Evolutionary conservation across 108 stramenopile species (phyloP).

Genomic region (Skeletonema tropicum): DNA sequence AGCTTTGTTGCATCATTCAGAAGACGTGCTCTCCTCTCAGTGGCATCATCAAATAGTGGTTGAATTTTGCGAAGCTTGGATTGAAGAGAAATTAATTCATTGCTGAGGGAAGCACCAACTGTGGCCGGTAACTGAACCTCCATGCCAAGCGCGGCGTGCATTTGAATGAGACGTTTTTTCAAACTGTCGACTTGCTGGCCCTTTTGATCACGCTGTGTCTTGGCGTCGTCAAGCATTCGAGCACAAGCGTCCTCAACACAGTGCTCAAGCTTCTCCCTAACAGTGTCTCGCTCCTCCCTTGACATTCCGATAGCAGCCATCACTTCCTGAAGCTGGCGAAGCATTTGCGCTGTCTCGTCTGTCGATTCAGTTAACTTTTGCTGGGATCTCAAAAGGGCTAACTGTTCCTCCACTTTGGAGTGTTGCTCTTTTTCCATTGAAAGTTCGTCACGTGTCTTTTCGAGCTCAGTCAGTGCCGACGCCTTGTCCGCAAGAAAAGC

Average conservation of each 20-base stretch:
- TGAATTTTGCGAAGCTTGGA: constrained; percentile 32
- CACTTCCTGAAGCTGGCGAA: constrained; percentile 58
- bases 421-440: constrained; percentile 22
- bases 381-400: constrained; percentile 54
- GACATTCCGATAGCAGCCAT: constrained; percentile 66
- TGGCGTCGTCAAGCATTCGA: constrained; percentile 57
- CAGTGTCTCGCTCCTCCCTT: constrained; percentile 47
- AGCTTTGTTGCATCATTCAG: constrained; percentile 28
- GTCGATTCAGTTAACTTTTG: constrained; percentile 42
- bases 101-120: constrained; percentile 19
- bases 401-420: constrained; percentile 47
- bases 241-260: constrained; percentile 71
- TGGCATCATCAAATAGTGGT: constrained; percentile 40
- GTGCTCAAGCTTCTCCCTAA: constrained; percentile 48
- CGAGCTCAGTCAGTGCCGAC: constrained; percentile 19
- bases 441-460: constrained; percentile 32
- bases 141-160: constrained; percentile 50
- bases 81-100: constrained; percentile 38
- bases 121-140: constrained; percentile 2
- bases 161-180: constrained; percentile 24
- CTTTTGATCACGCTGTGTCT: constrained; percentile 37
- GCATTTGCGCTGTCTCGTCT: constrained; percentile 43
- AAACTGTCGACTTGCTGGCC: constrained; percentile 37
- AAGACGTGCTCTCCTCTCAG: constrained; percentile 46
- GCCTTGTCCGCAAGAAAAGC: constrained; percentile 18